Evolutionary conservation across 768 basidiomycete species (phyloP), one percentile per base, ranked within the genome.

Genomic region (Chlorophyllum brunneum): DNA sequence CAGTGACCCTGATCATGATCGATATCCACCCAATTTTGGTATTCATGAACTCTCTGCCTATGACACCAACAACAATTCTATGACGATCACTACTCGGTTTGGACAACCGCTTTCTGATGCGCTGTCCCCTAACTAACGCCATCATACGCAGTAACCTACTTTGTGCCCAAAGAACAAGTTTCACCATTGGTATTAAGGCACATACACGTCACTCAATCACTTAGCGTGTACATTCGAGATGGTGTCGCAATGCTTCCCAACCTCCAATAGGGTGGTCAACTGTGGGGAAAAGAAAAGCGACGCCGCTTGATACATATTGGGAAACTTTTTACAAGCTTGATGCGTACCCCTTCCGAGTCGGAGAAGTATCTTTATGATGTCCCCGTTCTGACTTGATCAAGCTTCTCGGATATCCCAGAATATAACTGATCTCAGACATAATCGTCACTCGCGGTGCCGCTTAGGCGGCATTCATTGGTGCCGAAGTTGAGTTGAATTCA

Each of bases 331-430:
- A 26, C n/a, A n/a, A n/a, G n/a, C n/a, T n/a, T 40, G 38, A 50
- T 44, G 51, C 31, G 33, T 40, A 44, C 42, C 42, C 51, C 41
- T 44, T 37, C 51, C 51, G 51, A 52, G 33, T 52, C 51, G 51
- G 51, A 52, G 51, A 52, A 34, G 42, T 31, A 31, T 29, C 23
- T 36, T 27, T 27, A 15, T 45, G 42, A 45, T 29, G 42, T 26
- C 23, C 26, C 41, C 34, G 24, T 11, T 15, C 26, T 30, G 38
- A 40, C 38, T 40, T 16, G 20, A 49, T 49, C 48, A 49, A 40
- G 20, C 37, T 49, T 49, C 51, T 43, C 33, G 41, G 51, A 18
- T 37, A 52, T 44, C 41, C 29, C 26, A 37, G 18, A 27, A 43
- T 27, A n/a, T 18, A 9, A 22, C 13, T 16, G 26, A 52, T 52